These are phyloP conservation scores for Priceomyces haplophilus DNA, from an alignment of 805 yeast genomes.

Conservation along the genomic window DNA sequence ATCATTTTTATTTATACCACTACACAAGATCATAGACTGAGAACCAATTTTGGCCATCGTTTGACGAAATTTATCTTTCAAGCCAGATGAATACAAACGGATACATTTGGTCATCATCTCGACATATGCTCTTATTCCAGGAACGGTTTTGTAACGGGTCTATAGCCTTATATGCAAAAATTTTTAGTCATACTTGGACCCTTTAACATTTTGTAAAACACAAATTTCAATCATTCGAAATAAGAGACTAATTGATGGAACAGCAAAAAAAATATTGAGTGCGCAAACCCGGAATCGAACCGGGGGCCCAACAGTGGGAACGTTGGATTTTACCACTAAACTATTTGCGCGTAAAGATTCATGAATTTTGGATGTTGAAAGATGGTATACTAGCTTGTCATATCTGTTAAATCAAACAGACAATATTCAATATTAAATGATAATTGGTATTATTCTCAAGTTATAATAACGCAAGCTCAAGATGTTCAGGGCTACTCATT, in stretches of 20 bases:
- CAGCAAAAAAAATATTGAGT: background rate
- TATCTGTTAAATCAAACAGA: too few species aligned
- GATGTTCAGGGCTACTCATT: too few species aligned
- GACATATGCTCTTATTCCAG: background rate
- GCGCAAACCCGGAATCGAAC: conserved; percentile 8
- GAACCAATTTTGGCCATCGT: conserved; percentile 38
- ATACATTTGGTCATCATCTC: background rate
- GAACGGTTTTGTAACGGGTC: too few species aligned
- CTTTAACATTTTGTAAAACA: too few species aligned
- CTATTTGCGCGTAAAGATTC: conserved; percentile 3
- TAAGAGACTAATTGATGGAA: background rate
- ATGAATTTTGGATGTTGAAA: too few species aligned
- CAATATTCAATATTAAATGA: too few species aligned
- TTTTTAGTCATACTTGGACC: too few species aligned
- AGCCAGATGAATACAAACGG: conserved; percentile 1
- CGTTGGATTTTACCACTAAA: conserved; percentile 7
- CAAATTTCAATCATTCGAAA: too few species aligned
- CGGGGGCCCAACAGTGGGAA: conserved; percentile 8
- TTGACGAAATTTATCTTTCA: conserved; percentile 19
- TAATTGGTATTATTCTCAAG: too few species aligned
- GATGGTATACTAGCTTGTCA: too few species aligned
- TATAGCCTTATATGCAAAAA: too few species aligned
- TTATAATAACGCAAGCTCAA: too few species aligned
- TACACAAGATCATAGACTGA: conserved; percentile 44
- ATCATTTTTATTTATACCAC: conserved; percentile 18